These are phyloP conservation scores for Metschnikowia baotianmanensis DNA, from an alignment of 805 yeast species.

Conservation along the genomic window DNA sequence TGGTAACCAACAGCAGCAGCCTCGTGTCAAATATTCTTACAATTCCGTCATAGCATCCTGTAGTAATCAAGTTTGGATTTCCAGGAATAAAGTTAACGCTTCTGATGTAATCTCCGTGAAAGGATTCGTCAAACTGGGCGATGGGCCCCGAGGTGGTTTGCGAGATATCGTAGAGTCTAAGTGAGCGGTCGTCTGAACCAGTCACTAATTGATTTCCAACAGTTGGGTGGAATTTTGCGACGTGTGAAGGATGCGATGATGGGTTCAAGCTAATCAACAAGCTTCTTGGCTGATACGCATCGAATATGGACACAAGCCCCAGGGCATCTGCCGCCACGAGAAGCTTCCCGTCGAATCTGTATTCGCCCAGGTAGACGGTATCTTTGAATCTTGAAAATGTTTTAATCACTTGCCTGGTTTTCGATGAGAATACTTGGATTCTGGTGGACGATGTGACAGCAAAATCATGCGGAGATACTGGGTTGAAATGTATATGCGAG, in stretches of 20 bases:
- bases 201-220: slow-evolving; percentile 73
- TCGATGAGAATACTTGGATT: slow-evolving; percentile 90
- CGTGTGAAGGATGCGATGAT: slow-evolving; percentile 85
- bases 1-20: slow-evolving; percentile 52
- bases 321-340: slow-evolving; percentile 94
- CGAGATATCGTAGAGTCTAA: slow-evolving; percentile 84
- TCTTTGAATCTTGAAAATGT: slow-evolving; percentile 88
- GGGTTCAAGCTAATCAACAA: slow-evolving; percentile 79
- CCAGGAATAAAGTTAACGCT: slow-evolving; percentile 74
- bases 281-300: slow-evolving; percentile 75
- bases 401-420: slow-evolving; percentile 85
- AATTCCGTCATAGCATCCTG: slow-evolving; percentile 92
- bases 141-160: slow-evolving; percentile 69
- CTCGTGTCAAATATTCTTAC: slow-evolving; percentile 86
- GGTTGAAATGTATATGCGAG: slow-evolving; percentile 83
- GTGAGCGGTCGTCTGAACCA: slow-evolving; percentile 88
- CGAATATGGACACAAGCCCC: slow-evolving; percentile 89
- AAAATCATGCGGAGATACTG: slow-evolving; percentile 81
- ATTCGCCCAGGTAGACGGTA: slow-evolving; percentile 88
- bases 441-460: slow-evolving; percentile 91
- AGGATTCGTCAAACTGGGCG: slow-evolving; percentile 53
- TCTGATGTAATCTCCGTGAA: slow-evolving; percentile 86
- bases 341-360: slow-evolving; percentile 85
- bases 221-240: slow-evolving; percentile 85
- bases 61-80: slow-evolving; percentile 74